Percentiles rank a stretch among this genome's conserved stretches.
These are phyloP conservation scores for Rosa persica DNA, from an alignment of 306 rosid species.

Conservation along the genomic window DNA sequence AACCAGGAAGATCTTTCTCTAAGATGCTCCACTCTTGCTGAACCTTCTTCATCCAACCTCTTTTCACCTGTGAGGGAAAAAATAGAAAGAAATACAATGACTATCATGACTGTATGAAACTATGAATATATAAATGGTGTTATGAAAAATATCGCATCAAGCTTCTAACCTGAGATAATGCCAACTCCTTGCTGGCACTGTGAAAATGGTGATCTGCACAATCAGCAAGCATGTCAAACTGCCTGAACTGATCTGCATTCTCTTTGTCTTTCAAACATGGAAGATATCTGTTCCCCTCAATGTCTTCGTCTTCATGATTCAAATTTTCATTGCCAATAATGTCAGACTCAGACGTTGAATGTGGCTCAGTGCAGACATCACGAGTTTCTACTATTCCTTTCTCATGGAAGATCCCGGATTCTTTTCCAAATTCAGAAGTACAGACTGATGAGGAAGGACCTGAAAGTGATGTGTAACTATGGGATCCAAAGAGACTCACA, in stretches of 20 bases:
- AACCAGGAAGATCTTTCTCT: conserved; percentile 86
- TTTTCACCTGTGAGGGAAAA: conserved; percentile 49
- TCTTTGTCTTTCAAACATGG: conserved; percentile 33
- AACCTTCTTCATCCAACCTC: conserved; percentile 81
- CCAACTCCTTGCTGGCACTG: conserved; percentile 43
- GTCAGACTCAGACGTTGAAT: conserved; percentile 28
- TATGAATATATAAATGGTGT: neutral
- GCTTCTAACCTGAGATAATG: conserved; percentile 69
- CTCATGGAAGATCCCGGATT: conserved; percentile 38
- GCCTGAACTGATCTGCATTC: conserved; percentile 48
- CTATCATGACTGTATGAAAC: conserved; percentile 8
- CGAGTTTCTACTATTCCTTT: conserved; percentile 43
- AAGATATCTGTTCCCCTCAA: conserved; percentile 29
- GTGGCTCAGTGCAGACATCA: conserved; percentile 41
- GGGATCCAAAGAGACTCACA: conserved; percentile 51
- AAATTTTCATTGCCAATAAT: conserved; percentile 32
- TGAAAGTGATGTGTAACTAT: conserved; percentile 47
- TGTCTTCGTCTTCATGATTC: conserved; percentile 28
- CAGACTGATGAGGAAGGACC: conserved; percentile 43
- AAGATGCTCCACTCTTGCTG: conserved; percentile 93
- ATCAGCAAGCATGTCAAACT: conserved; percentile 63
- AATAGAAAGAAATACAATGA: conserved; percentile 18
- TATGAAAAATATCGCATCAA: neutral
- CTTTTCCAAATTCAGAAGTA: conserved; percentile 49
- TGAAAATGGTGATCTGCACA: conserved; percentile 84